Base-by-base conservation (phyloP, 768 basidiomycete species). In the Trametes gibbosa region DNA sequence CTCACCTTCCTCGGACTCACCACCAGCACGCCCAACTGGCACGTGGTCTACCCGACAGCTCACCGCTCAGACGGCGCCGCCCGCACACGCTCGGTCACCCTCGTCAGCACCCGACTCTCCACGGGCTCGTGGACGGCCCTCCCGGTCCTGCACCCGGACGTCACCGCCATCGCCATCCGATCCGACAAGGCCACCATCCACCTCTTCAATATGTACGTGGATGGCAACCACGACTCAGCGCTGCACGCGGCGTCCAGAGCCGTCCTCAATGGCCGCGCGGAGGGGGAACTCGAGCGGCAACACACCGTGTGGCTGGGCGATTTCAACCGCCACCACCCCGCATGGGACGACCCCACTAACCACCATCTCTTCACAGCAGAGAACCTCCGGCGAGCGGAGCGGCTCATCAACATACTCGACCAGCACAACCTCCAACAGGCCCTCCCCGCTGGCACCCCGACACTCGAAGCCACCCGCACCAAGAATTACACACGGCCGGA, bases 181-280 rank as follows among this genome's bases (percentile, higher is more conserved):
- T 67, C 64, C 2, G 21, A 10, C 9, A 42, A 50, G 2, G 65
- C 67, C 0, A 53, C n/a, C 2, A 3, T 76, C 35, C 24, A 58
- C 7, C 66, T 78, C 0, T 66, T 76, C 69, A 79, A 77, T 64
- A 61, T 78, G 2, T 79, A 80, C 66, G 74, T 73, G 34, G 68
- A 75, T 65, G 63, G 72, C n/a, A 58, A 58, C 0, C 41, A 73
- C 53, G 46, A 69, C 21, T 21, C 66, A 12, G 65, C 63, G 0
- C 48, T 73, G 0, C 29, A 27, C 13, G 57, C 53, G 0, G 58
- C 71, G 1, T 50, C 49, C 0, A 16, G 42, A 6, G 54, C 47
- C 3, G 39, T 40, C 16, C 32, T 14, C 4, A 27, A 12, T 40
- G 25, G 6, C 21, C 17, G 24, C 16, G 16, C n/a, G 3, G n/a